Conservation (phyloP, 768 basidiomycete species). For the Xerocomus brunneocitrinus region DNA sequence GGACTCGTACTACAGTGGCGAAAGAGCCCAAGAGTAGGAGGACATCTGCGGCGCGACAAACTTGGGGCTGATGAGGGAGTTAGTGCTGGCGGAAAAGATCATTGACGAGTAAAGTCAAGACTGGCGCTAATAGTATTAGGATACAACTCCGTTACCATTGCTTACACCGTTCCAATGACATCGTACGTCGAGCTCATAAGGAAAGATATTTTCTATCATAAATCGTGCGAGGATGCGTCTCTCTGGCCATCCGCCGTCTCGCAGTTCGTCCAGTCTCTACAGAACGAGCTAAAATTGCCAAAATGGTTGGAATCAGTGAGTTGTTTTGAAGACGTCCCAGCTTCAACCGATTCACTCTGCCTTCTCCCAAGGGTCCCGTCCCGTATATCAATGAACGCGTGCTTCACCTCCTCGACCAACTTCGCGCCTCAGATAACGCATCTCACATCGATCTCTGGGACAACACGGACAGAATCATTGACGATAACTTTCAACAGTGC, state of each 20-base stretch:
- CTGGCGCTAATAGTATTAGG: too few species aligned
- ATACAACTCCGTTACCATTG: too few species aligned
- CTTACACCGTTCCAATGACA: neutral
- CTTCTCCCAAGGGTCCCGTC: neutral
- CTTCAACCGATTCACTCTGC: neutral
- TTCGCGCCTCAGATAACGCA: neutral
- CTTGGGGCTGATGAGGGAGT: too few species aligned
- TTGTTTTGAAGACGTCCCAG: too few species aligned
- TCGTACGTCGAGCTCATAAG: neutral
- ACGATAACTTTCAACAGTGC: neutral
- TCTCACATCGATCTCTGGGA: constrained; percentile 1
- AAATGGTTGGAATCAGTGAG: constrained; percentile 4
- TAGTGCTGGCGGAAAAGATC: too few species aligned
- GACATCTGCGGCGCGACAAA: too few species aligned
- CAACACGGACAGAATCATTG: neutral
- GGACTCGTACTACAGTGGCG: too few species aligned
- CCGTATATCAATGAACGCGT: neutral
- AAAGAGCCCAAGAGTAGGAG: too few species aligned
- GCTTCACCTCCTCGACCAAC: neutral
- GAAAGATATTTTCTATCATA: neutral
- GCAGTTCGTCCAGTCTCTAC: neutral
- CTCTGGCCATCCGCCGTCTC: neutral
- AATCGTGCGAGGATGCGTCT: neutral
- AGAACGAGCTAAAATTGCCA: constrained; percentile 1
- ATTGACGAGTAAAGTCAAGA: too few species aligned